phyloP scores from a whole-genome alignment of 805 yeast species.

The Yamadazyma endophytica region DNA sequence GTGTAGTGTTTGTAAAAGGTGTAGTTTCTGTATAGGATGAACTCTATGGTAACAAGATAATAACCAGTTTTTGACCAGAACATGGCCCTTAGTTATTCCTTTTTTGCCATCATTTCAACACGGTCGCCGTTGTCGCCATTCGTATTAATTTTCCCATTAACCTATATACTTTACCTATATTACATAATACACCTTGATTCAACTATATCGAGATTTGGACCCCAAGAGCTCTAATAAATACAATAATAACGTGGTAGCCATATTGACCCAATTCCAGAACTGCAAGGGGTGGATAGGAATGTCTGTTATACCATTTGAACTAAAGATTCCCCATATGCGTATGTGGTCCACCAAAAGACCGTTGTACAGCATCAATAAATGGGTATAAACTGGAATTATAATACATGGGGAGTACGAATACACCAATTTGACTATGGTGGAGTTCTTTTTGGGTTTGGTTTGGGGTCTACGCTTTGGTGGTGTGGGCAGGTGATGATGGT shows the following conservation, averaged over 20 bases:
- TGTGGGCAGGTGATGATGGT: constrained; percentile 7
- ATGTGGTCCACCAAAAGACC: constrained; percentile 67
- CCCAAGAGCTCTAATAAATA: constrained; percentile 73
- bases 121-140: too few species aligned
- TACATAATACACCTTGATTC: too few species aligned
- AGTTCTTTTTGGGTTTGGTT: too few species aligned
- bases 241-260: constrained; percentile 71
- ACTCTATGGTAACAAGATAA: too few species aligned
- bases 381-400: constrained; percentile 92
- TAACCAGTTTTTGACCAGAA: too few species aligned
- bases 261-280: constrained; percentile 96
- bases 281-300: constrained; percentile 72
- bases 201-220: too few species aligned
- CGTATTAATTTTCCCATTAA: neutral
- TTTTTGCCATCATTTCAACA: neutral
- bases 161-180: neutral
- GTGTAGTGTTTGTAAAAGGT: too few species aligned
- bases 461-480: too few species aligned
- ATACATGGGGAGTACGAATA: constrained; percentile 93
- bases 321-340: constrained; percentile 56
- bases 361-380: constrained; percentile 83
- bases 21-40: too few species aligned
- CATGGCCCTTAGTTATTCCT: neutral
- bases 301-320: constrained; percentile 17
- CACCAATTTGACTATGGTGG: constrained; percentile 49